Conservation (phyloP, 129 eudicot genomes). For the Arctium minus region DNA sequence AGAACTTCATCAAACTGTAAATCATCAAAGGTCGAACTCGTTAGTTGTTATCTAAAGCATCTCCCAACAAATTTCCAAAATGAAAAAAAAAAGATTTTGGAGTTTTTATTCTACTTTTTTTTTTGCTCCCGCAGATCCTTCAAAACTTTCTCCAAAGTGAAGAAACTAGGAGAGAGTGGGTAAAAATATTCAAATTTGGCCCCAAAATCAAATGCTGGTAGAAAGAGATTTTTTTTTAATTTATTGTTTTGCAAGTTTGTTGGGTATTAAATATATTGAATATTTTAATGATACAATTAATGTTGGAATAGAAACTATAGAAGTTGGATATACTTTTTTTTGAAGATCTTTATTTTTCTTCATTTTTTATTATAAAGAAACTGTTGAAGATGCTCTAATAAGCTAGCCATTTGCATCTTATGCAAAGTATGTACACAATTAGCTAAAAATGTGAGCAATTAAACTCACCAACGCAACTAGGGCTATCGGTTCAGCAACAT, state of each 20-base stretch:
- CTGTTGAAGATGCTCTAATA: background rate
- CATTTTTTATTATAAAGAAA: background rate
- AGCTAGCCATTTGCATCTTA: background rate
- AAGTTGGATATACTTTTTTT: background rate
- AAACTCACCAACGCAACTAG: constrained; percentile 73
- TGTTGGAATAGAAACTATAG: background rate
- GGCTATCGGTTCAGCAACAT: constrained; percentile 54
- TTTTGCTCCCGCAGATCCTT: background rate
- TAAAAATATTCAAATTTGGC: too few species aligned
- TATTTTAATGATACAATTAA: background rate
- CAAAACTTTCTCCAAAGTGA: background rate
- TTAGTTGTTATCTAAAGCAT: background rate
- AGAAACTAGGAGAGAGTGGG: too few species aligned
- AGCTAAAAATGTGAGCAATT: constrained; percentile 1
- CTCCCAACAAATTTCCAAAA: background rate
- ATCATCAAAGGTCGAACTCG: background rate
- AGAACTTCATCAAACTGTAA: constrained; percentile 69
- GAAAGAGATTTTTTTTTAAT: too few species aligned
- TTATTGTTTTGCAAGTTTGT: background rate
- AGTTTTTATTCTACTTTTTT: background rate
- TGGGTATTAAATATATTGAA: background rate
- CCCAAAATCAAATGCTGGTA: background rate
- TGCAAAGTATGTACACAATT: background rate
- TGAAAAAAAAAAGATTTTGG: background rate
- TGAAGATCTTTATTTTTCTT: background rate